phyloP scores from a whole-genome alignment of 257 asterid genomes.

The Asclepias syriaca region DNA sequence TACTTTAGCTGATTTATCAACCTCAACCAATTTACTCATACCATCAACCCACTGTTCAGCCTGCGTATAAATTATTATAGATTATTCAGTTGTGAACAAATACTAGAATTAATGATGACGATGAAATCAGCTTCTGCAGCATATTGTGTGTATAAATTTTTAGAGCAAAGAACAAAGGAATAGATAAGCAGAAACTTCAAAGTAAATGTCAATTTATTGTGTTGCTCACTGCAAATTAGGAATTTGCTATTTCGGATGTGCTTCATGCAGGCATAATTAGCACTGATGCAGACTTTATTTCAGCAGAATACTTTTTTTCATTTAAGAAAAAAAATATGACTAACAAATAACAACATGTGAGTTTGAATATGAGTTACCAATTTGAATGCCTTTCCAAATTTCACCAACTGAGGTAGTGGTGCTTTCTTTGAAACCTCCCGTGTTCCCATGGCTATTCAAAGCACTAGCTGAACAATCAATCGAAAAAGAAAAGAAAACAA shows the following conservation, averaged over 20 bases:
- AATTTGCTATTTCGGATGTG: not conserved
- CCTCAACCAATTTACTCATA: conserved; percentile 43
- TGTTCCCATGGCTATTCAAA: conserved; percentile 21
- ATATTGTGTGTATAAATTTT: not conserved
- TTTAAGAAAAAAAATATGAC: too few relatives aligned
- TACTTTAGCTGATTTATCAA: conserved; percentile 28
- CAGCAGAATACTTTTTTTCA: too few relatives aligned
- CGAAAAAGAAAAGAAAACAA: not conserved
- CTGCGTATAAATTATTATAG: conserved; percentile 31
- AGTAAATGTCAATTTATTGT: not conserved
- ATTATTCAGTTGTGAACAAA: not conserved
- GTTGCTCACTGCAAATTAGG: not conserved
- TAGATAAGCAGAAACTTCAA: not conserved
- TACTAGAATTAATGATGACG: not conserved
- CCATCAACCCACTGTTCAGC: conserved; percentile 78
- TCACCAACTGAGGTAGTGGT: conserved; percentile 47
- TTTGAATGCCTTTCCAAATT: conserved; percentile 52
- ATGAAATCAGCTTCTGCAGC: not conserved
- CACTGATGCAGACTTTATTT: too few relatives aligned
- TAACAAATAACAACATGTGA: not conserved
- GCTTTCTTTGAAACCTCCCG: conserved; percentile 40
- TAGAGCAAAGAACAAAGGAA: not conserved
- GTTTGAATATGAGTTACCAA: conserved; percentile 35
- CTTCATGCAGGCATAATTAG: not conserved
- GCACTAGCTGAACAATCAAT: not conserved